A percentile compares a stretch with the other conserved stretches of the same genome.
Evolutionary conservation across 2,329 filamentous ascomycete genomes (phyloP).

Genomic region (Microsporum audouinii): DNA sequence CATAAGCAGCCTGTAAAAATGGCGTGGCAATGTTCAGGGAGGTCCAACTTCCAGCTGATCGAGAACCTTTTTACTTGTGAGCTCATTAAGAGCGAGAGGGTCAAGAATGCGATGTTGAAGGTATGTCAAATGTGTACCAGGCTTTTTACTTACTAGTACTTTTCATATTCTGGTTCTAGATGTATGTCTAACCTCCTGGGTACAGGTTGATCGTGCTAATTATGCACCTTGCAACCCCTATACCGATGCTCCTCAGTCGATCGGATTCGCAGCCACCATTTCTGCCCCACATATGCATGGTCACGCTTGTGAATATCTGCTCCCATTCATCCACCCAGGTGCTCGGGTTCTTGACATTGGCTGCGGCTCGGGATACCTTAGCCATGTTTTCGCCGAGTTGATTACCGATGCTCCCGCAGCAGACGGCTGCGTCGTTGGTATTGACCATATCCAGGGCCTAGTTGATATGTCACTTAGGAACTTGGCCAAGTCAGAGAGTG

Average conservation of each 20-base stretch:
- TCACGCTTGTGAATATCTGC: conserved; percentile 51
- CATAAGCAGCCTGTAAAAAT: conserved; percentile 41
- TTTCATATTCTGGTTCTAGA: not conserved
- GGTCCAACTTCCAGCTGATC: conserved; percentile 61
- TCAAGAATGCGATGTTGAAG: conserved; percentile 68
- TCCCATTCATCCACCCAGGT: conserved; percentile 45
- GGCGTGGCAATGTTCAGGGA: conserved; percentile 81
- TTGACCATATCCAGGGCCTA: conserved; percentile 61
- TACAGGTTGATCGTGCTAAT: conserved; percentile 73
- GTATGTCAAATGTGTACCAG: conserved; percentile 34
- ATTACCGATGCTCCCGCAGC: conserved; percentile 34
- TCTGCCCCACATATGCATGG: conserved; percentile 65
- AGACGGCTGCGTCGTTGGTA: conserved; percentile 50
- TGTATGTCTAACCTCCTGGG: not conserved
- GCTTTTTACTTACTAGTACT: not conserved
- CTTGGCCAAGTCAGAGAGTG: conserved; percentile 51
- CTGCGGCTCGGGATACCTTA: conserved; percentile 70
- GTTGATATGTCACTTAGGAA: conserved; percentile 53
- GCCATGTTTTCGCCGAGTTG: conserved; percentile 74
- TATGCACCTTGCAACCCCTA: conserved; percentile 66
- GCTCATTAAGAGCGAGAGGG: conserved; percentile 59
- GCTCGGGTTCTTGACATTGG: conserved; percentile 60
- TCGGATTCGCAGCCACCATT: conserved; percentile 58
- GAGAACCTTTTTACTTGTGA: conserved; percentile 61
- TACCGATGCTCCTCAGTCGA: conserved; percentile 56